Evolutionary conservation across 192 early-diverging fungal genomes (phyloP).

Genomic region (Coemansia umbellata): DNA sequence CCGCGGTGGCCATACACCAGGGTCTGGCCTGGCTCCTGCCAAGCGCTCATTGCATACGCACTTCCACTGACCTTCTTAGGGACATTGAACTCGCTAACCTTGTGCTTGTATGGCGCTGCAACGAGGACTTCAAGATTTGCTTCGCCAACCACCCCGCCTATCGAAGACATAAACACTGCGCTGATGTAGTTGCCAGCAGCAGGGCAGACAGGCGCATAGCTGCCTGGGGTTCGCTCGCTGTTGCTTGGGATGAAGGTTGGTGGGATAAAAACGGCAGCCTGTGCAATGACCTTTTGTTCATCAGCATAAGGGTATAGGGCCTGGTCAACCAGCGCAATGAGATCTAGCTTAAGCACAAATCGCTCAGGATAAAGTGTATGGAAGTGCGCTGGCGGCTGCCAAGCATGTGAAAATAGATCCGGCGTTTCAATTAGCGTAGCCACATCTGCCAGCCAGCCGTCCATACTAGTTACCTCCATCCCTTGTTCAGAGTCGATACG

Average conservation of each 20-base stretch:
- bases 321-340: constrained; percentile 44
- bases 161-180: constrained; percentile 25
- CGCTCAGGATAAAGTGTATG: constrained; percentile 36
- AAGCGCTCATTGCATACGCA: neutral
- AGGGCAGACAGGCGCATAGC: constrained; percentile 20
- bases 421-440: constrained; percentile 22
- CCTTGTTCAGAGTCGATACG: constrained; percentile 40
- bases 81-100: neutral
- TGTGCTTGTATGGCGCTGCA: constrained; percentile 27
- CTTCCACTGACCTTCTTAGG: neutral
- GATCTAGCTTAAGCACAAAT: constrained; percentile 43
- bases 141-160: constrained; percentile 27
- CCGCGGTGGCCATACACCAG: constrained; percentile 87
- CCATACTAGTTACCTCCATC: constrained; percentile 13
- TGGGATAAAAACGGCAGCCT: constrained; percentile 31
- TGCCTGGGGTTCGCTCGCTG: constrained; percentile 31
- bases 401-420: constrained; percentile 8
- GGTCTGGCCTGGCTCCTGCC: constrained; percentile 29
- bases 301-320: constrained; percentile 20
- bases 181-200: constrained; percentile 35
- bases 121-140: constrained; percentile 36
- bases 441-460: constrained; percentile 26
- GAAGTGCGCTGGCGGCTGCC: constrained; percentile 39
- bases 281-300: constrained; percentile 33
- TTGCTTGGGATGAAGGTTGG: constrained; percentile 17